Evolutionary conservation across 2,329 filamentous ascomycete genomes (phyloP), one percentile per base, ranked within the genome.

Genomic region (Hansfordia pulvinata): DNA sequence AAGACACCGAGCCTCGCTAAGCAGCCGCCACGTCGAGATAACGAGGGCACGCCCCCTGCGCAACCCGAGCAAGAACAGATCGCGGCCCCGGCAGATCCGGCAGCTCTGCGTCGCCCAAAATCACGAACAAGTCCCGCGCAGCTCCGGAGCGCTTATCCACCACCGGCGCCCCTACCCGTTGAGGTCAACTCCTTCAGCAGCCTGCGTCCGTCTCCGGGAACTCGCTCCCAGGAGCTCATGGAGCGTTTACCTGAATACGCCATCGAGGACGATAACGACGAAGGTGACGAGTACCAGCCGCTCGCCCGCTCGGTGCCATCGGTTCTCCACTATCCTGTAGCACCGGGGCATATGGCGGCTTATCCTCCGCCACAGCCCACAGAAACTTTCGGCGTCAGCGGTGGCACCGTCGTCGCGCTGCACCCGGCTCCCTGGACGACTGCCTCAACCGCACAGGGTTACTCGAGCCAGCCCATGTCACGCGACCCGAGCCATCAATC

Each of bases 381-480:
- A 2, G 42, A 35, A 3, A 19, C 28, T 22, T 32, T 34, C 8
- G 19, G 25, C 14, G 25, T 37, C 14, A 37, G 33, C 9, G 18
- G 25, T 13, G 23, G 36, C 14, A 37, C 35, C 5, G 27, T 43
- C 26, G 43, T 38, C 29, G 40, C 33, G 27, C 32, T 42, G n/a
- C 27, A 37, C 17, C 37, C 41, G 37, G 34, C 35, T 1, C 20
- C 40, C 9, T 35, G 34, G 2, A 20, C 29, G 13, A 29, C 22
- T 8, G 28, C 33, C 2, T 29, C 38, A 18, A 35, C 37, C 2
- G 41, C 43, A 0, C 39, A 49, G 12, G 60, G 59, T 4, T 64
- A 66, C 37, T 52, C 54, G 15, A 62, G 60, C 6, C 55, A 63
- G 32, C 62, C 63, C 5, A 63, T 67, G 58, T 60, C 58, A 2